These are phyloP conservation scores for Nannochloropsis gaditana DNA, from an alignment of 108 stramenopile species.

Conservation along the genomic window DNA sequence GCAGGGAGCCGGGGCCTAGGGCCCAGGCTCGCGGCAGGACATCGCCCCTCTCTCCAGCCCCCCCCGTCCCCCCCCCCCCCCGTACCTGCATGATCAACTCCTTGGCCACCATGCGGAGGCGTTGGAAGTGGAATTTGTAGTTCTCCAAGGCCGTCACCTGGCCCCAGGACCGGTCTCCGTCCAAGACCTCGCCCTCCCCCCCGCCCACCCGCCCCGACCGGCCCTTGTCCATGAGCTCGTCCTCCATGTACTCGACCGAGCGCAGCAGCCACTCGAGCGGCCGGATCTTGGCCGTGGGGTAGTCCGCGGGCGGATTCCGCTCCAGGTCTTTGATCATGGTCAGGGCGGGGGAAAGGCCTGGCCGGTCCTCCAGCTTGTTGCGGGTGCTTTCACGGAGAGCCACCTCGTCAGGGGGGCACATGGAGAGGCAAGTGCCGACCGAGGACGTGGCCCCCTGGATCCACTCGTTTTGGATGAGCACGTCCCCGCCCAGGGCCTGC, in stretches of 20 bases:
- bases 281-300: neutral
- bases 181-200: neutral
- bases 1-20: neutral
- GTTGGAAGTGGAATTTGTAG: neutral
- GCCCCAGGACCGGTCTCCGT: neutral
- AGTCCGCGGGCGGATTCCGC: neutral
- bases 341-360: neutral
- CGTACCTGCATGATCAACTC: slow-evolving; percentile 5
- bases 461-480: slow-evolving; percentile 11
- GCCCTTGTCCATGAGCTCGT: neutral
- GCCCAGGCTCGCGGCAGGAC: too few species aligned
- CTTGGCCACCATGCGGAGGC: neutral
- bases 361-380: slow-evolving; percentile 3
- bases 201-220: neutral
- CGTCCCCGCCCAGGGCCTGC: neutral
- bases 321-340: neutral
- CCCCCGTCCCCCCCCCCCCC: neutral
- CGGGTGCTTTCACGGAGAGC: neutral
- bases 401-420: neutral
- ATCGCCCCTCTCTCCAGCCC: neutral
- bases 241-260: neutral
- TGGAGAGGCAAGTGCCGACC: neutral
- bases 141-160: neutral
- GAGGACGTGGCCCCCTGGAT: neutral
- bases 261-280: neutral